phyloP scores from a whole-genome alignment of 768 basidiomycete genomes.

The Tricholoma hemisulphureum region DNA sequence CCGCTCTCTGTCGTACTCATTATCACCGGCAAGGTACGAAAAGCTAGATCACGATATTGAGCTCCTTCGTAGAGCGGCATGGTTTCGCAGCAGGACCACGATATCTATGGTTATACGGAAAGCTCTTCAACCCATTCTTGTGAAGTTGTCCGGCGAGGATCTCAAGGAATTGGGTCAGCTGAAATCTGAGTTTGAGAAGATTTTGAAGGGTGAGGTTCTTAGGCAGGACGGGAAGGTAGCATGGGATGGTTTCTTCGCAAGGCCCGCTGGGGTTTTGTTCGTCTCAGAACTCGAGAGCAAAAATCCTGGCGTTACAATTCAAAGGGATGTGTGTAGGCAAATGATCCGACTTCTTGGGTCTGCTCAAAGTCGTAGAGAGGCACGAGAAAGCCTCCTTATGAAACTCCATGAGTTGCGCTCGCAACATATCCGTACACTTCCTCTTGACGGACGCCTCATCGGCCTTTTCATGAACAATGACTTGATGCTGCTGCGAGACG shows the following conservation, averaged over 20 bases:
- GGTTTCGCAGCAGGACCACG: constrained; percentile 28
- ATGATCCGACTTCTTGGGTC: constrained; percentile 57
- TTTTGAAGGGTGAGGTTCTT: constrained; percentile 60
- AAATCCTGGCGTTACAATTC: constrained; percentile 37
- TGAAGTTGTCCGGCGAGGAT: constrained; percentile 53
- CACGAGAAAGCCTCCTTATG: constrained; percentile 44
- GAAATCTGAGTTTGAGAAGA: constrained; percentile 60
- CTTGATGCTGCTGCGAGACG: constrained; percentile 42
- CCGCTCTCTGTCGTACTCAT: constrained; percentile 46
- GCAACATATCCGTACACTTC: constrained; percentile 42
- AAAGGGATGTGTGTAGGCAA: constrained; percentile 39
- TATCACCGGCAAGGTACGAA: constrained; percentile 38
- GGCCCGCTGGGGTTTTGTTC: constrained; percentile 41
- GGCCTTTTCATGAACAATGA: constrained; percentile 47
- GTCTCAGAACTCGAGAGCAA: too few relatives aligned
- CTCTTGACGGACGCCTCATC: constrained; percentile 45
- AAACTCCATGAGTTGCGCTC: constrained; percentile 45
- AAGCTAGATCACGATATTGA: constrained; percentile 46
- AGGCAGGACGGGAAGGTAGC: constrained; percentile 47
- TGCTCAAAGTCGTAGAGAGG: constrained; percentile 36
- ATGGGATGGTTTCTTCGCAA: constrained; percentile 67
- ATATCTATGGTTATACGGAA: constrained; percentile 20
- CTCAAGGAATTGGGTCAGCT: constrained; percentile 50
- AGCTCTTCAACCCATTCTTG: constrained; percentile 20
- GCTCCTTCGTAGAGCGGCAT: constrained; percentile 39